A percentile compares a stretch with the other conserved stretches of the same genome.
Conservation (phyloP, 2,329 filamentous ascomycete species). For the Curvularia sp. region DNA sequence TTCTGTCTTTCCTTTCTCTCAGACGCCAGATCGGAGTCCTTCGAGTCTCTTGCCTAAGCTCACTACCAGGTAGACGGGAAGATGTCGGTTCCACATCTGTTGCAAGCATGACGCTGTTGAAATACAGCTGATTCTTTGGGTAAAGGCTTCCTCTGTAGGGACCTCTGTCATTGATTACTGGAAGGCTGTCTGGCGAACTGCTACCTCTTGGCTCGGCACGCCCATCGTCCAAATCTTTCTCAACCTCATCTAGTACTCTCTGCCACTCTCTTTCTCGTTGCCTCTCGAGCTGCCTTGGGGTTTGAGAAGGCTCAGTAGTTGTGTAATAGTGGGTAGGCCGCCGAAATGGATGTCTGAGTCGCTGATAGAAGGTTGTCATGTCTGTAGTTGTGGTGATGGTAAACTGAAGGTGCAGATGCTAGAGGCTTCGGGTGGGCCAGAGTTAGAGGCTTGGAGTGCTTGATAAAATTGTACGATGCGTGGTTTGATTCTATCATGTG, state of each 20-base stretch:
- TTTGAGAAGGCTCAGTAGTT: constrained; percentile 2
- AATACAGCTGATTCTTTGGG: constrained; percentile 22
- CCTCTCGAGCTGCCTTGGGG: neutral
- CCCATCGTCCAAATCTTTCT: constrained; percentile 15
- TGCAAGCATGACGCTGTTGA: constrained; percentile 31
- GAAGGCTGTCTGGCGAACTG: constrained; percentile 15
- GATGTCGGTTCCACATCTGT: constrained; percentile 14
- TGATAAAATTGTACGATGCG: neutral
- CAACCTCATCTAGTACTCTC: constrained; percentile 4
- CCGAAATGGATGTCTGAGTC: constrained; percentile 22
- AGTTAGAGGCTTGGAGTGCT: neutral
- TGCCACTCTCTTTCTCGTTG: constrained; percentile 4
- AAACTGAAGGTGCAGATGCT: neutral
- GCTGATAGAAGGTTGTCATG: constrained; percentile 21
- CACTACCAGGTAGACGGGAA: neutral
- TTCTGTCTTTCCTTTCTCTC: neutral
- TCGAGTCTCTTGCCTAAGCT: constrained; percentile 14
- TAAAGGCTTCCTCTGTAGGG: constrained; percentile 21
- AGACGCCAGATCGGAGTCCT: constrained; percentile 7
- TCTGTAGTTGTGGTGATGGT: neutral
- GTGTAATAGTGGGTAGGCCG: constrained; percentile 9
- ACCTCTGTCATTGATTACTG: constrained; percentile 25
- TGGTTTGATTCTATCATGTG: constrained; percentile 15
- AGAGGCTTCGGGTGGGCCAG: neutral
- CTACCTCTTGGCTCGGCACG: neutral